These are phyloP conservation scores for Pythium periplocum DNA, from an alignment of 352 stramenopile genomes.

Conservation along the genomic window DNA sequence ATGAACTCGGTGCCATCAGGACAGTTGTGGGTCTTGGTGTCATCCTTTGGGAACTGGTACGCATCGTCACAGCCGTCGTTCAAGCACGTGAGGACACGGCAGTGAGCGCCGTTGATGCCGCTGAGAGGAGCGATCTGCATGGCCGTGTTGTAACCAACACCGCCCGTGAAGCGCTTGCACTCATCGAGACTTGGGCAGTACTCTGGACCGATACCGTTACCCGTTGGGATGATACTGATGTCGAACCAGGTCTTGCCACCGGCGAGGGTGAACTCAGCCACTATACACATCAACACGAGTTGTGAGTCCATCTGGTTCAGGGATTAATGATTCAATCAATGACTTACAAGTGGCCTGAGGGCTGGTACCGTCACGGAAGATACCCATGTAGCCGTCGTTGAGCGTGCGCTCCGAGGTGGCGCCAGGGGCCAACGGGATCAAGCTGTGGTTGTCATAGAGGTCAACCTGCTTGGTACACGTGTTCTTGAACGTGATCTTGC, in stretches of 20 bases:
- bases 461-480: slow-evolving; percentile 16
- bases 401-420: slow-evolving; percentile 1
- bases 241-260: slow-evolving; percentile 28
- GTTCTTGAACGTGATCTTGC: slow-evolving; percentile 22
- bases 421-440: slow-evolving; percentile 3
- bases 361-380: slow-evolving; percentile 18
- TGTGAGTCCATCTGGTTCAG: background rate
- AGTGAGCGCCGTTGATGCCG: slow-evolving; percentile 12
- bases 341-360: slow-evolving; percentile 20
- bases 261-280: slow-evolving; percentile 22
- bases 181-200: slow-evolving; percentile 17
- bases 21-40: slow-evolving; percentile 41
- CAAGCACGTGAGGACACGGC: slow-evolving; percentile 27
- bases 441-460: slow-evolving; percentile 19
- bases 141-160: slow-evolving; percentile 21
- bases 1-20: slow-evolving; percentile 22
- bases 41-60: slow-evolving; percentile 31
- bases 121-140: slow-evolving; percentile 18
- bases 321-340: background rate
- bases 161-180: slow-evolving; percentile 20
- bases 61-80: slow-evolving; percentile 22
- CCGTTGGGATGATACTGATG: slow-evolving; percentile 29
- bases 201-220: slow-evolving; percentile 6
- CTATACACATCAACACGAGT: slow-evolving; percentile 1
- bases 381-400: slow-evolving; percentile 12